Percentiles rank a stretch among this genome's conserved stretches.
Conservation (phyloP, 1,284 basidiomycete genomes). For the Omphalotus olearius region DNA sequence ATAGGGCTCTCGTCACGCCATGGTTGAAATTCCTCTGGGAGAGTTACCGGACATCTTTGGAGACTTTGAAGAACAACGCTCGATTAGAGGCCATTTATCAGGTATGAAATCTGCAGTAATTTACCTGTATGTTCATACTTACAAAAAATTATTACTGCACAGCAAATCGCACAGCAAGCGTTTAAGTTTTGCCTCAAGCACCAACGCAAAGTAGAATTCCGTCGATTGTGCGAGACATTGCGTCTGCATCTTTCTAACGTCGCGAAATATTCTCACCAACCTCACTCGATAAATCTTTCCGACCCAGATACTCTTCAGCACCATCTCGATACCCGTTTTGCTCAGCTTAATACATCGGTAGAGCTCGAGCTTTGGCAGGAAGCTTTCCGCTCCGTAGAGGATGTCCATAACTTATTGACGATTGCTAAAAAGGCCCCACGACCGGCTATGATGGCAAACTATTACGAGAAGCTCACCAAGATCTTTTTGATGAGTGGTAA, state of each 20-base stretch:
- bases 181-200: slow-evolving; percentile 97
- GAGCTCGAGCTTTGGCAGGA: slow-evolving; percentile 99
- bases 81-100: slow-evolving; percentile 94
- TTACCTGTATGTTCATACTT: not conserved
- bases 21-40: slow-evolving; percentile 99
- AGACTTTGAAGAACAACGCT: slow-evolving; percentile 97
- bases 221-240: slow-evolving; percentile 94
- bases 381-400: slow-evolving; percentile 97
- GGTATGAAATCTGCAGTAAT: slow-evolving; percentile 39
- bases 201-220: slow-evolving; percentile 95
- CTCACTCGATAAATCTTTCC: slow-evolving; percentile 96
- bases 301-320: slow-evolving; percentile 96
- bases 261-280: slow-evolving; percentile 93
- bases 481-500: slow-evolving; percentile 96
- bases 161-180: slow-evolving; percentile 96
- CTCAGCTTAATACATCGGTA: slow-evolving; percentile 96
- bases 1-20: slow-evolving; percentile 92
- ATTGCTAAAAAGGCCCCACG: slow-evolving; percentile 91
- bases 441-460: slow-evolving; percentile 97
- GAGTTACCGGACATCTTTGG: slow-evolving; percentile 93
- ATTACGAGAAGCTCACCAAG: slow-evolving; percentile 97
- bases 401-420: slow-evolving; percentile 94
- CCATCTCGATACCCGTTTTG: slow-evolving; percentile 97
- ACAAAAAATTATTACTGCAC: slow-evolving; percentile 12
- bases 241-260: slow-evolving; percentile 94